Base-by-base conservation (phyloP, 495 filamentous ascomycete species). In the Lasiosphaeriaceae sp. region DNA sequence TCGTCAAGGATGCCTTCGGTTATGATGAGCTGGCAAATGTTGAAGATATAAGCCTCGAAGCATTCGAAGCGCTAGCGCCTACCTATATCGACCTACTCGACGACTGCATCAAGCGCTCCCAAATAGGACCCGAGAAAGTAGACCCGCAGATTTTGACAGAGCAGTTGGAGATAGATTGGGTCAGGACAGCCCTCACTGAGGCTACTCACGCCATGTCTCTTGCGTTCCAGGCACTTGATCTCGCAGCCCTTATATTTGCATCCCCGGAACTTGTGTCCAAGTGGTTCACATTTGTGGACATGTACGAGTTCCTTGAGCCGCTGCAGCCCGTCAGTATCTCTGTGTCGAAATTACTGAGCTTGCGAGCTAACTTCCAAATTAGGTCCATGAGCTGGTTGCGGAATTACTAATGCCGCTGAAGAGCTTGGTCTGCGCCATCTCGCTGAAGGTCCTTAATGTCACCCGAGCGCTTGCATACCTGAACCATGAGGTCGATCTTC, bases 201-300 rank as follows among this genome's bases (percentile, higher is more conserved):
- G 78, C 86, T 19, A 74, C 86, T 35, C 87, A 92, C 64, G 79
- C 86, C 39, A 74, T 95, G 75, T 83, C 90, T 34, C 72, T 90
- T 11, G 67, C 91, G 43, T 90, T 95, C 56, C 77, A 88, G 43
- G 76, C 87, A 22, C 65, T 93, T 46, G 85, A 89, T 44, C 68
- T 78, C 5, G 76, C 76, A 4, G 63, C 71, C 3, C 76, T 75
- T 37, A 67, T 84, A 19, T 80, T 86, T n/a, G 79, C 82, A 16
- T 75, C 82, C 2, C 72, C 77, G 12, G 70, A 84, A 14, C 63
- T 95, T 7, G 68, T 87, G 7, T 73, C 80, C 37, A 62, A 72
- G 52, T 97, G 92, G 92, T 90, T 92, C 52, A 69, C 77, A 8
- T 68, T 96, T 23, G 84, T 92, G 79, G 66, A 68, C 23, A 76